Evolutionary conservation across 129 eudicot genomes (phyloP).

Genomic region (Centella asiatica): DNA sequence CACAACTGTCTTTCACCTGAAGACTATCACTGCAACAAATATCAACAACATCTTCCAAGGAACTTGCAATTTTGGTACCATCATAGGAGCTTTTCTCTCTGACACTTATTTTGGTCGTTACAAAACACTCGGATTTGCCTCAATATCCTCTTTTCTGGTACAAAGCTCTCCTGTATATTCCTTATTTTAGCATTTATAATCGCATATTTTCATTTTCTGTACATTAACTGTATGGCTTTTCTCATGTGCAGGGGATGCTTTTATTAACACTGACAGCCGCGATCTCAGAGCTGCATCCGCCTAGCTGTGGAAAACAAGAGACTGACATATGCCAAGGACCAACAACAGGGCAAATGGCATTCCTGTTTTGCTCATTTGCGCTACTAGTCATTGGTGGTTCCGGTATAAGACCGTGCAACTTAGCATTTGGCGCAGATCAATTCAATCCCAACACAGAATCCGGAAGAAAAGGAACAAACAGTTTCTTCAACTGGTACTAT

Average conservation of each 20-base stretch:
- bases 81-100: conserved; percentile 19
- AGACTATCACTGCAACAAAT: conserved; percentile 14
- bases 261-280: conserved; percentile 33
- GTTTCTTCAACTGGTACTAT: conserved; percentile 52
- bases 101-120: conserved; percentile 21
- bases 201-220: too few relatives aligned
- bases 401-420: conserved; percentile 39
- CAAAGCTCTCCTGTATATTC: neutral
- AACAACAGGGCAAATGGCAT: conserved; percentile 3
- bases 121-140: conserved; percentile 17
- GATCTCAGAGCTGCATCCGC: conserved; percentile 23
- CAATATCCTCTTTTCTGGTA: conserved; percentile 10
- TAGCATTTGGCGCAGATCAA: conserved; percentile 40
- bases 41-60: conserved; percentile 16
- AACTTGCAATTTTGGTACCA: conserved; percentile 12
- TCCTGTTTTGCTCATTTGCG: neutral
- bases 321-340: conserved; percentile 3
- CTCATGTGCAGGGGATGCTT: conserved; percentile 26
- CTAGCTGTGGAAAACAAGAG: conserved; percentile 18
- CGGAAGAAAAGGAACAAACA: conserved; percentile 29
- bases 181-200: neutral
- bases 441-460: conserved; percentile 39
- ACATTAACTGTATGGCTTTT: too few relatives aligned
- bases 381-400: conserved; percentile 22
- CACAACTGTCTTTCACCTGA: conserved; percentile 22